Evolutionary conservation across 306 rosid genomes (phyloP).

Genomic region (Lotus japonicus): DNA sequence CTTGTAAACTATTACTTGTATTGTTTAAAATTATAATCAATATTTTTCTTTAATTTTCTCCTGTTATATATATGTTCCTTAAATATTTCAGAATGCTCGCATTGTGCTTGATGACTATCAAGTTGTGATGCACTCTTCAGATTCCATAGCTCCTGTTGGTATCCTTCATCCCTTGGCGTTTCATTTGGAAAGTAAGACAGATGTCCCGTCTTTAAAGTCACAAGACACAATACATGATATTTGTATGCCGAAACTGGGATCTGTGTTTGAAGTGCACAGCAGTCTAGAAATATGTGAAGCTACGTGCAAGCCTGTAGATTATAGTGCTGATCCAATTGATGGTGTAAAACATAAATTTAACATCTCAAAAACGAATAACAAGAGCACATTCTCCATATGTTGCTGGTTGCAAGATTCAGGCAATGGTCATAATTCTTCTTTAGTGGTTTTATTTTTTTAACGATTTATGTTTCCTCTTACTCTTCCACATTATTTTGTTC

Average conservation of each 20-base stretch:
- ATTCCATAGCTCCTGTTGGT: constrained; percentile 87
- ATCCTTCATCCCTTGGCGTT: constrained; percentile 81
- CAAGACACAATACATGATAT: constrained; percentile 30
- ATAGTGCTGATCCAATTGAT: constrained; percentile 26
- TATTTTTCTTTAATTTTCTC: constrained; percentile 11
- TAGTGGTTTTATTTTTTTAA: background rate
- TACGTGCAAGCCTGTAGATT: constrained; percentile 33
- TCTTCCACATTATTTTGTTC: constrained; percentile 9
- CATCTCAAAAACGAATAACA: constrained; percentile 62
- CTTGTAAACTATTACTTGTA: background rate
- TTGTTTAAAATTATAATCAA: background rate
- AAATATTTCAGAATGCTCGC: constrained; percentile 59
- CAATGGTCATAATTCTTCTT: constrained; percentile 25
- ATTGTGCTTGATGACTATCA: constrained; percentile 74
- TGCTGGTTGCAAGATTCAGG: constrained; percentile 77
- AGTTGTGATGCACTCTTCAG: constrained; percentile 80
- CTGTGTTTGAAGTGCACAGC: constrained; percentile 60
- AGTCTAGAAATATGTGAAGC: constrained; percentile 33
- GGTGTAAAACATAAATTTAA: constrained; percentile 41
- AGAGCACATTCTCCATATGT: constrained; percentile 56
- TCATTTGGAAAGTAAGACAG: constrained; percentile 76
- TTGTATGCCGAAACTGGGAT: constrained; percentile 36
- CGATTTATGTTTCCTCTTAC: background rate
- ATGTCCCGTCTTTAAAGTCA: constrained; percentile 18
- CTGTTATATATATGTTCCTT: constrained; percentile 8